These are phyloP conservation scores for Cucurbita pepo DNA, from an alignment of 306 rosid species.

Conservation along the genomic window DNA sequence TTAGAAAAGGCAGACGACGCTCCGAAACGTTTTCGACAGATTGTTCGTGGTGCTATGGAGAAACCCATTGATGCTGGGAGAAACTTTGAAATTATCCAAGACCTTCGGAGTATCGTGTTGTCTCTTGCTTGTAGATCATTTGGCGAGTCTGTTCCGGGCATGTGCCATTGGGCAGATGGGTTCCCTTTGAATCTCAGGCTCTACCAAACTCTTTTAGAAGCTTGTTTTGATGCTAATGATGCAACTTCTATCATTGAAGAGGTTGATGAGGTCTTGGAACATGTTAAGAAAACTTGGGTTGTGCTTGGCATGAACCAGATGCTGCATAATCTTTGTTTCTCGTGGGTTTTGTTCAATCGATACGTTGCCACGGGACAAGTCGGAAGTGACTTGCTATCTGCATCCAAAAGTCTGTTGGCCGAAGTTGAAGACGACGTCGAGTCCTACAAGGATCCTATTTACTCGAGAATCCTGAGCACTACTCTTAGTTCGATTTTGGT, in stretches of 20 bases:
- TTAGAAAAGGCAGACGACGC: slow-evolving; percentile 41
- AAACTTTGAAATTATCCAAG: slow-evolving; percentile 46
- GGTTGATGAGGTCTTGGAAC: slow-evolving; percentile 86
- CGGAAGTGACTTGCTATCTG: slow-evolving; percentile 66
- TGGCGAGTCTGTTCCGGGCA: slow-evolving; percentile 41
- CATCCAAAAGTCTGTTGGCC: slow-evolving; percentile 54
- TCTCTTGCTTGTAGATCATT: slow-evolving; percentile 72
- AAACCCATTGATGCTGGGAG: slow-evolving; percentile 53
- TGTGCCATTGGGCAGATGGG: slow-evolving; percentile 96
- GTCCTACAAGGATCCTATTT: slow-evolving; percentile 31
- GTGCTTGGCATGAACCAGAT: slow-evolving; percentile 68
- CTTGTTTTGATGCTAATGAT: slow-evolving; percentile 70
- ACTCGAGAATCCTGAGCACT: slow-evolving; percentile 34
- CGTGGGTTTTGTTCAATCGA: slow-evolving; percentile 72
- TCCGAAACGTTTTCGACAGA: slow-evolving; percentile 40
- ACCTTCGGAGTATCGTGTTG: slow-evolving; percentile 35
- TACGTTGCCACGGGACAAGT: slow-evolving; percentile 59
- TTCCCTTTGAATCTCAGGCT: slow-evolving; percentile 80
- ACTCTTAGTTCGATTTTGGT: slow-evolving; percentile 31
- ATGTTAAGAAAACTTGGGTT: slow-evolving; percentile 85
- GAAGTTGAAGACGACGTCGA: slow-evolving; percentile 61
- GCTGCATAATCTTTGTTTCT: slow-evolving; percentile 74
- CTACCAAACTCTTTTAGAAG: slow-evolving; percentile 70
- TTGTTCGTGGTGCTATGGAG: slow-evolving; percentile 41
- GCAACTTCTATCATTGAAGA: slow-evolving; percentile 66